Evolutionary conservation across 2,329 filamentous ascomycete species (phyloP), one percentile per base, ranked within the genome.

Genomic region (Nemania serpens): DNA sequence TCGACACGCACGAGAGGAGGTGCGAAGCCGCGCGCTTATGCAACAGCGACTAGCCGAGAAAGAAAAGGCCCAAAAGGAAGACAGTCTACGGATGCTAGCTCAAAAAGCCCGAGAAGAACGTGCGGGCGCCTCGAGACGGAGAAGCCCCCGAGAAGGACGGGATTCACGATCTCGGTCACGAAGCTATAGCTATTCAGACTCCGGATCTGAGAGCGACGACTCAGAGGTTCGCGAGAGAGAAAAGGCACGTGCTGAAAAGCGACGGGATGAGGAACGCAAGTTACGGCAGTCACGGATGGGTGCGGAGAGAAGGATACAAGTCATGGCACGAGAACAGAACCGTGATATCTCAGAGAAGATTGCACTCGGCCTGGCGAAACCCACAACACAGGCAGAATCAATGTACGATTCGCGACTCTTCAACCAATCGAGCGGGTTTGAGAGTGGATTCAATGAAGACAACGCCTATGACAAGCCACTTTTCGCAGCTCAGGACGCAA

Each of bases 341-440:
- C 91, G 95, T 68, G 95, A 99, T 75, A 97, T 99, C 51, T 95
- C 91, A 1, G 95, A 99, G 74, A 98, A 97, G 80, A 91, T 99
- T 36, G 95, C 95, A 1, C 84, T 99, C 5, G 95, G 95, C 3
- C 79, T 98, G 50, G 95, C 95, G 5, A 99, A 98, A 76, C 95
- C 95, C 2, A 97, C 95, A 3, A 90, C 95, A 73, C 91, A 88
- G 52, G 89, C 89, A 57, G 95, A 99, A 75, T 88, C 91, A 22
- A 98, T 98, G 95, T 99, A 96, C 79, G 95, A 99, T 78, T 96
- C 93, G 2, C 84, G 95, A 42, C 79, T 99, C 33, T 99, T 99
- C 78, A 97, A 98, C 77, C 92, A 96, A 77, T 90, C 88, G 5
- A 93, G 90, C 69, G 95, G 95, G 0, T 96, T 99, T 74, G 89